Evolutionary conservation across 495 filamentous ascomycete species (phyloP).

Genomic region (Cercophora sp.): DNA sequence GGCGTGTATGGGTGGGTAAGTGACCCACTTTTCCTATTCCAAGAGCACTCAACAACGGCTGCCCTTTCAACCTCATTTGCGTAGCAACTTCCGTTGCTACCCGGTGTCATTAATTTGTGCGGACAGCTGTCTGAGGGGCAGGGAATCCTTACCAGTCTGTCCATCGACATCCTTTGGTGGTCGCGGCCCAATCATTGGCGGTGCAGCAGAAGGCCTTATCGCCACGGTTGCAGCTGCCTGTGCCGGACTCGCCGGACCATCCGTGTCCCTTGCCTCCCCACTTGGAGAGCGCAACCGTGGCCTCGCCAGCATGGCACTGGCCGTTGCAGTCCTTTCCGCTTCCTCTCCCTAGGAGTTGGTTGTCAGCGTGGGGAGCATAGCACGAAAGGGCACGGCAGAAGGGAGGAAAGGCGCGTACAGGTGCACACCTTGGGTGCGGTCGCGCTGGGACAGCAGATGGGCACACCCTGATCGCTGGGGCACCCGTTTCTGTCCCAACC

Average conservation of each 20-base stretch:
- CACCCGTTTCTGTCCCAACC: conserved; percentile 3
- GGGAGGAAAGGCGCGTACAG: no score
- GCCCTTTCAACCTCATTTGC: no score
- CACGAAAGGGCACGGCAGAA: no score
- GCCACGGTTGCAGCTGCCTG: neutral
- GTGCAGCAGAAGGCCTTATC: neutral
- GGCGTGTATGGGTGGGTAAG: no score
- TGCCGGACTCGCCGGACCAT: neutral
- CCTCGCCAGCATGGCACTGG: neutral
- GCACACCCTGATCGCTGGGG: neutral
- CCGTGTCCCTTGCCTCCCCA: neutral
- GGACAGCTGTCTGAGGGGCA: no score
- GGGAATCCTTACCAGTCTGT: neutral
- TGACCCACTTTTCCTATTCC: no score
- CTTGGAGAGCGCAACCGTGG: neutral
- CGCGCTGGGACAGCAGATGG: neutral
- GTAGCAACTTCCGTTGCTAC: no score
- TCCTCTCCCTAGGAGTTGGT: neutral
- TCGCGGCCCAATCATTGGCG: neutral
- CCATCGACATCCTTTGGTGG: neutral
- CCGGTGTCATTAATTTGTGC: no score
- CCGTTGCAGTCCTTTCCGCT: neutral
- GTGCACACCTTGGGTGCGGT: neutral
- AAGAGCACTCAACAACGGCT: no score
- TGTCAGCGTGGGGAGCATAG: neutral